phyloP scores from a whole-genome alignment of 2,329 filamentous ascomycete genomes.

The Aspergillus bombycis region DNA sequence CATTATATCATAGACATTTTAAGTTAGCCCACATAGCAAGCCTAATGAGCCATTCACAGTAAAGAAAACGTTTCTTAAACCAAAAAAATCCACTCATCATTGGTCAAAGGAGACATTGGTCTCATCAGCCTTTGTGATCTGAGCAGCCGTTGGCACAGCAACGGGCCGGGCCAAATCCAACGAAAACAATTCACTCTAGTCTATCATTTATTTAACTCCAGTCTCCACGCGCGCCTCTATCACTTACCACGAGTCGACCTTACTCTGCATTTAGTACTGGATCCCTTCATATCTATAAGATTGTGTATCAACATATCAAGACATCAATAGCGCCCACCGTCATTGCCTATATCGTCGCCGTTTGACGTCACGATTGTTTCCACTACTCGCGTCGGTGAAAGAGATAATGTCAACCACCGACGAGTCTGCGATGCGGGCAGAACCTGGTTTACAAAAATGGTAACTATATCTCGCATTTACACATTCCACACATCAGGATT shows the following conservation, averaged over 20 bases:
- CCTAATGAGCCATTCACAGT: neutral
- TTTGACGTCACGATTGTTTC: constrained; percentile 10
- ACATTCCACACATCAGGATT: neutral
- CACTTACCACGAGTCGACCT: neutral
- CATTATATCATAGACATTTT: neutral
- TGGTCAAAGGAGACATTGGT: neutral
- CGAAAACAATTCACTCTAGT: neutral
- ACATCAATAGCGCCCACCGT: neutral
- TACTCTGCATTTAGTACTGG: neutral
- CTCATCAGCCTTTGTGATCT: neutral
- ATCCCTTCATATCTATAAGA: neutral
- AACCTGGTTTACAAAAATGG: constrained; percentile 9
- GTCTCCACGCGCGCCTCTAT: constrained; percentile 1
- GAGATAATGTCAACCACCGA: constrained; percentile 15
- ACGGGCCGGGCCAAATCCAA: constrained; percentile 9
- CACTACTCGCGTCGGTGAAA: constrained; percentile 13
- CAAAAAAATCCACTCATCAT: neutral
- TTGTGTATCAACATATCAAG: neutral
- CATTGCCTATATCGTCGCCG: neutral
- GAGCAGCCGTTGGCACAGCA: constrained; percentile 27
- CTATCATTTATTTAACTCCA: neutral
- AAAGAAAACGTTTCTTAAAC: neutral
- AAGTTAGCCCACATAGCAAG: neutral
- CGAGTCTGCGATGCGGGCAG: constrained; percentile 3
- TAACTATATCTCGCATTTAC: constrained; percentile 7